Base-by-base conservation (phyloP, 2,329 filamentous ascomycete species). In the Trichoderma atroviride region DNA sequence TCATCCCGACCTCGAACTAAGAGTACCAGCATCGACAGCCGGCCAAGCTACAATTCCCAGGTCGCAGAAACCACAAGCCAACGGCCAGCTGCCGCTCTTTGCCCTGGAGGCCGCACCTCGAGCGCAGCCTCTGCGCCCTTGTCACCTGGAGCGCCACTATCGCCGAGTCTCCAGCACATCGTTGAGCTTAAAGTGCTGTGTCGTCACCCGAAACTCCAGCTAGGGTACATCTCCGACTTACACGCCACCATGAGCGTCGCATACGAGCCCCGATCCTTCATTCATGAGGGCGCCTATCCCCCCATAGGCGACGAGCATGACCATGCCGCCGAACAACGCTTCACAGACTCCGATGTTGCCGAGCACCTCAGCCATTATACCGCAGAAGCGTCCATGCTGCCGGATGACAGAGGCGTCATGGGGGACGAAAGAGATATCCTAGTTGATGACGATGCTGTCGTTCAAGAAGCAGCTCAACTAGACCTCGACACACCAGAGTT, bases 211-310 rank as follows among this genome's bases (percentile, higher is more conserved):
- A 65, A 57, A 27, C 66, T 47, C 31, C 37, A 33, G 14, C 53
- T 58, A 19, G 61, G 68, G 37, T 56, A 61, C 27, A 69, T 55
- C 31, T 69, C 68, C 9, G 43, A 65, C 37, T 29, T 59, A 22
- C 70, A 68, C 64, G 72, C 68, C 76, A 81, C 74, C 60, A 86
- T 86, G 84, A 84, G 81, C 72, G 83, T 87, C 73, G 84, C 83
- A 52, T 87, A 84, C 74, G 84, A 87, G 72, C 78, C 82, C 29
- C 79, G 84, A 70, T 81, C 78, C 72, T 84, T 86, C 70, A 80
- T 85, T 50, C 80, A 85, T 67, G 82, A 84, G 64, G 83, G 82
- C 66, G 76, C 79, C 24, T 86, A 86, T 69, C 81, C 84, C 10
- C 76, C 82, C 29, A 83, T 85, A 68, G 81, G 80, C 55, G 83